Base-by-base conservation (phyloP, 495 filamentous ascomycete genomes). In the Podospora anserina region DNA sequence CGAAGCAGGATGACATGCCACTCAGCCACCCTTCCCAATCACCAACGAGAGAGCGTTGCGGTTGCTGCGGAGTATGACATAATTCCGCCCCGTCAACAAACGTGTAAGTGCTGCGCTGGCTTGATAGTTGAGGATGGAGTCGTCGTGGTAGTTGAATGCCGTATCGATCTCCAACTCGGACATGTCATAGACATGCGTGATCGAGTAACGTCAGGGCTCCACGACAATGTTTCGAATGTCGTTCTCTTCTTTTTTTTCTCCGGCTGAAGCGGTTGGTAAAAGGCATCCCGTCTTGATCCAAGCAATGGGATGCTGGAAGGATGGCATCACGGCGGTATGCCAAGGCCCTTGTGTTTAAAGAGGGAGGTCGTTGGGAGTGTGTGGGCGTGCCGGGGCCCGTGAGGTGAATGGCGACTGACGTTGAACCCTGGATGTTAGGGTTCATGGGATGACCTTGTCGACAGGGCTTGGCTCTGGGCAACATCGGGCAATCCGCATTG, bases 21-120 rank as follows among this genome's bases (percentile, higher is more conserved):
- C n/a, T 34, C 59, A 34, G 18, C 18, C 65, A 23, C 34, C 34
- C 30, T 55, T 66, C 64, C 66, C 64, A 61, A 61, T 23, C 61
- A 61, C 34, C 7, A 32, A 13, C 4, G 5, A 23, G 64, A 28
- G 63, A 59, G 68, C 34, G 5, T 58, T 32, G 49, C n/a, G 32
- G 58, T 44, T 27, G 6, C 55, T 49, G 39, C 39, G 18, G 39
- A 49, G 39, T 49, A 70, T 70, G 69, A 70, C 69, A 70, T 70
- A 70, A 70, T 70, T 55, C 64, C 27, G 60, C 59, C 60, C 23
- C 39, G 60, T 19, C 20, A 26, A 18, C 54, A 18, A 15, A 26
- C 19, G 23, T 34, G 56, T 4, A 59, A 23, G 58, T n/a, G 20
- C 44, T 13, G 56, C 34, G 26, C 62, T 20, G 60, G 18, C 49